phyloP scores from a whole-genome alignment of 352 stramenopile species.

The Globisporangium iwayamae region DNA sequence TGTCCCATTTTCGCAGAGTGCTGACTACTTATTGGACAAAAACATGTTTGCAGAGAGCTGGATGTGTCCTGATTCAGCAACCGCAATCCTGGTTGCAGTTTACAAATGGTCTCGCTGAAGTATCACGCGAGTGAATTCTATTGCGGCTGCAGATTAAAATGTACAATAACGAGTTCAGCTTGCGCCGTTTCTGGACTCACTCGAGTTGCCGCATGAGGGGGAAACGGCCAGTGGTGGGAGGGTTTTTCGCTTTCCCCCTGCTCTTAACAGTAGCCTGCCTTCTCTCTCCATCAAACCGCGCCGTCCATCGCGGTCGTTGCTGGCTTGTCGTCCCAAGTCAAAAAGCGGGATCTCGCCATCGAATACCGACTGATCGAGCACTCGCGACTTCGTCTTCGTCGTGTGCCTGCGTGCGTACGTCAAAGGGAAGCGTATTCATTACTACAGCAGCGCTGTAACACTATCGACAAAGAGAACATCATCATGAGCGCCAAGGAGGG shows the following conservation, averaged over 20 bases:
- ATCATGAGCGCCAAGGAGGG: constrained; percentile 89
- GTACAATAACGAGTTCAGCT: not conserved
- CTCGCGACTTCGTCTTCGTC: not conserved
- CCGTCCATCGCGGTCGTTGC: not conserved
- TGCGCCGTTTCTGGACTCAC: not conserved
- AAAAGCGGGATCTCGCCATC: not conserved
- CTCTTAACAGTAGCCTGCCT: constrained; percentile 1
- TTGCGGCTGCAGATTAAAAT: not conserved
- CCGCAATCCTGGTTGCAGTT: not conserved
- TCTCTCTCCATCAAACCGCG: not conserved
- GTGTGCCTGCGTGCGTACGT: not conserved
- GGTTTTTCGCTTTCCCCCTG: not conserved
- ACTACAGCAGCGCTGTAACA: not conserved
- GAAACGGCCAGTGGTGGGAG: constrained; percentile 1
- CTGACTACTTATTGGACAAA: not conserved
- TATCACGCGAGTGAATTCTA: not conserved
- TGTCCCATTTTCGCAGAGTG: not conserved
- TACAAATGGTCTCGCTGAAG: not conserved
- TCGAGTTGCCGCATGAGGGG: not conserved
- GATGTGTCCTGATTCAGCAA: not conserved
- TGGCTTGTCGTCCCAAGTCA: not conserved
- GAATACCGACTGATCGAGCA: not conserved
- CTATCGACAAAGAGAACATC: constrained; percentile 39
- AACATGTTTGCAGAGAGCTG: not conserved
- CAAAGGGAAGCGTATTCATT: not conserved